Base-by-base conservation (phyloP, 2,329 filamentous ascomycete genomes). In the Microascus cirrosus region DNA sequence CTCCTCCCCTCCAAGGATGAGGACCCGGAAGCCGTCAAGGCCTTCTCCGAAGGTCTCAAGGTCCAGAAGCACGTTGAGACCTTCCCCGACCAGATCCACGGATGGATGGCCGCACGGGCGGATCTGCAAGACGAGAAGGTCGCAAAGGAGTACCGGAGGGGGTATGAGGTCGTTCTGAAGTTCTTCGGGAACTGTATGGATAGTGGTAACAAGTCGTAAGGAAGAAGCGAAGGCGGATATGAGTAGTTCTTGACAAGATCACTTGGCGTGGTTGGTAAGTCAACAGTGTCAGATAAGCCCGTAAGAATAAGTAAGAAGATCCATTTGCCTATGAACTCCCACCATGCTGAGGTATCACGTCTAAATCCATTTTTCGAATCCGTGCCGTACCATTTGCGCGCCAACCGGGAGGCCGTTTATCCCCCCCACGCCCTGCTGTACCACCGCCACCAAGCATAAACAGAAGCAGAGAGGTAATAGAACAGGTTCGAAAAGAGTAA, bases 31-130 rank as follows among this genome's bases (percentile, higher is more conserved):
- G 76, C 75, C 45, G 79, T 85, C 48, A 72, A 81, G 68, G 73
- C 80, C 66, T 84, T 82, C 61, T 75, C 81, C 66, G 68, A 73
- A n/a, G 73, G 72, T 11, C 74, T 87, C 56, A 73, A 70, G 32
- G 78, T 73, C 2, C 70, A 79, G 59, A 82, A 83, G 65, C 77
- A 84, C 61, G 78, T 87, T 57, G 84, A 89, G 74, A 83, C 69
- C n/a, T 89, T 87, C 65, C 64, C 65, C 25, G 83, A 83, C 65
- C 85, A 87, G 76, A 78, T 84, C 66, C 86, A 89, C 70, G 86
- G 86, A 52, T 89, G 85, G 84, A 89, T 89, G 86, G 83, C 82
- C 1, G 85, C 86, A 1, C 78, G 85, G 28, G 76, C 79, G 0
- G 73, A 87, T 65, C 71, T 89, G 34, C 73, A 76, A 36, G 73